Percentiles rank a stretch among this genome's conserved stretches.
Conservation (phyloP, 1,284 basidiomycete genomes). For the Mycosarcoma mackinlayi region DNA sequence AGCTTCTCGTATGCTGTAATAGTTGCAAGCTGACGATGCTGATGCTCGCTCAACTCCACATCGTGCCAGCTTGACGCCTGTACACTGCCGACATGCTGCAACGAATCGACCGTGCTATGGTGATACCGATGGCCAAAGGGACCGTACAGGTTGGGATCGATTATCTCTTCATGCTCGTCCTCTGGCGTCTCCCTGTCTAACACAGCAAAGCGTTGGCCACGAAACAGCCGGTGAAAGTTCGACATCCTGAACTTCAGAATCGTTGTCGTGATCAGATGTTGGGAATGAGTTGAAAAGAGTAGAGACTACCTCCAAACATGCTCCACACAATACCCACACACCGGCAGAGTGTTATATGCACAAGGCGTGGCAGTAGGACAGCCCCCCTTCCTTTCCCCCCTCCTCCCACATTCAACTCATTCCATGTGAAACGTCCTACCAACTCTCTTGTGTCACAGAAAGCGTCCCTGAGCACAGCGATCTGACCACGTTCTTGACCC, state of each 20-base stretch:
- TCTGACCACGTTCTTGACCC: too few species aligned
- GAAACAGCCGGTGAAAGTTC: slow-evolving; percentile 22
- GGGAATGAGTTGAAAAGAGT: too few species aligned
- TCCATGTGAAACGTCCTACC: too few species aligned
- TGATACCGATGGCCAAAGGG: slow-evolving; percentile 40
- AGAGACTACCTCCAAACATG: too few species aligned
- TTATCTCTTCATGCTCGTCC: slow-evolving; percentile 17
- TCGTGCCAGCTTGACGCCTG: slow-evolving; percentile 25
- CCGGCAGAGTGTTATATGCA: too few species aligned
- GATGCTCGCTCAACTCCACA: slow-evolving; percentile 34
- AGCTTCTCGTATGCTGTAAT: background rate
- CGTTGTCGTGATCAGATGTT: background rate
- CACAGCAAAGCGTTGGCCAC: background rate
- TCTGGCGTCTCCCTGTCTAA: background rate
- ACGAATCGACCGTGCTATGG: background rate
- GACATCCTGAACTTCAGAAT: slow-evolving; percentile 31
- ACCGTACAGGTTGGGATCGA: slow-evolving; percentile 49
- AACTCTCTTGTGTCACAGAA: too few species aligned
- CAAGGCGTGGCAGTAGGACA: too few species aligned
- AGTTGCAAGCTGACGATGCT: slow-evolving; percentile 12
- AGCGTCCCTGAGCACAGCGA: too few species aligned
- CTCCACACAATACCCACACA: too few species aligned
- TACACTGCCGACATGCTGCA: slow-evolving; percentile 4
- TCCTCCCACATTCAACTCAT: too few species aligned
- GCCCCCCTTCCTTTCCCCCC: too few species aligned